Evolutionary conservation across 352 stramenopile genomes (phyloP).

Genomic region (Nothophytophthora sp.): DNA sequence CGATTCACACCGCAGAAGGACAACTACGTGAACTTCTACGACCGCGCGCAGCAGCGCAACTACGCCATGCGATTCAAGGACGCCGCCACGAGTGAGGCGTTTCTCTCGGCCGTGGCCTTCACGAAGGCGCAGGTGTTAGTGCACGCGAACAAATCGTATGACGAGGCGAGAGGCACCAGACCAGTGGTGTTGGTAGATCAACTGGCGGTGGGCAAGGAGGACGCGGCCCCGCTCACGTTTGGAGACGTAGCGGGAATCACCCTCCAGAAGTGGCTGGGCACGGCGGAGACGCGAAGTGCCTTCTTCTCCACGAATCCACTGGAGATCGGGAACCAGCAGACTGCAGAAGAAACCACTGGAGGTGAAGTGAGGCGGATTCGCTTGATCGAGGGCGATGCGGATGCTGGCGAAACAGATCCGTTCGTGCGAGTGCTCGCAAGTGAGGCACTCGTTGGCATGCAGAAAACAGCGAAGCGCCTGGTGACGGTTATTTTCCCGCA

Average conservation of each 20-base stretch:
- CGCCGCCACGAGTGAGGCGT: constrained; percentile 26
- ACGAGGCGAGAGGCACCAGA: constrained; percentile 7
- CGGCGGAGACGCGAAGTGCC: constrained; percentile 1
- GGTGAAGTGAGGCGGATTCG: constrained; percentile 53
- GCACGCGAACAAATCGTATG: constrained; percentile 19
- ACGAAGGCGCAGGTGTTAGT: constrained; percentile 55
- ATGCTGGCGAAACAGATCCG: constrained; percentile 19
- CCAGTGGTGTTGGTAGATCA: constrained; percentile 44
- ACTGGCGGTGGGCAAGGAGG: constrained; percentile 43
- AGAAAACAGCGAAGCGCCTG: constrained; percentile 54
- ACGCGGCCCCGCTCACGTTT: constrained; percentile 29
- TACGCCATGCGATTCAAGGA: constrained; percentile 84
- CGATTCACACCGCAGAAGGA: constrained; percentile 74
- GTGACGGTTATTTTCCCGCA: constrained; percentile 52
- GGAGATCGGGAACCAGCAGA: constrained; percentile 36
- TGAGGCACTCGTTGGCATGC: constrained; percentile 60
- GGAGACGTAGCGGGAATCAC: constrained; percentile 61
- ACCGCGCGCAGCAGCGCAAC: constrained; percentile 45
- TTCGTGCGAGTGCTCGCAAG: constrained; percentile 41
- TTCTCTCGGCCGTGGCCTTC: constrained; percentile 53
- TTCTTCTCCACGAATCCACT: constrained; percentile 66
- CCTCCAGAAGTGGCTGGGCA: constrained; percentile 52
- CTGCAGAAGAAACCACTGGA: constrained; percentile 20
- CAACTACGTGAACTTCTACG: constrained; percentile 75
- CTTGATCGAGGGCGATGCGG: constrained; percentile 16